Percentiles rank a stretch among this genome's conserved stretches.
phyloP scores from a whole-genome alignment of 2,329 filamentous ascomycete genomes.

The Stagonosporopsis chrysanthemi region DNA sequence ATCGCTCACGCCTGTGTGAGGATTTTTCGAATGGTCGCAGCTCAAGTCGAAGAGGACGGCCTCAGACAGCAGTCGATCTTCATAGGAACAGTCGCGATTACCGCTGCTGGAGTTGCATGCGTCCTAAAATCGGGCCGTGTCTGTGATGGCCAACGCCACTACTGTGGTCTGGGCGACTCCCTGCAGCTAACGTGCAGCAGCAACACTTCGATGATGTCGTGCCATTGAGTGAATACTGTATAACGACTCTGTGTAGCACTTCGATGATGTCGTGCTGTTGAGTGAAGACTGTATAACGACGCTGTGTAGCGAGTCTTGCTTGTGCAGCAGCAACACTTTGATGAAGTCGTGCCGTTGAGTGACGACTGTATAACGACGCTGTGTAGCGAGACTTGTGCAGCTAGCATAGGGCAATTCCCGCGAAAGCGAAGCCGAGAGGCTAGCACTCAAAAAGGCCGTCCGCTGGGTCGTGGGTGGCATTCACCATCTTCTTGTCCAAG shows the following conservation, averaged over 20 bases:
- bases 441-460: background rate
- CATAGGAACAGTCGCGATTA: background rate
- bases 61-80: background rate
- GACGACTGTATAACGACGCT: background rate
- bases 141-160: constrained; percentile 4
- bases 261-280: constrained; percentile 5
- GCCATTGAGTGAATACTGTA: background rate
- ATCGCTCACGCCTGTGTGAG: background rate
- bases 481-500: background rate
- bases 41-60: background rate
- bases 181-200: constrained; percentile 18
- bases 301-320: background rate
- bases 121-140: constrained; percentile 8
- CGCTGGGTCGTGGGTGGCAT: background rate
- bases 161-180: constrained; percentile 9
- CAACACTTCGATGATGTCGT: constrained; percentile 9
- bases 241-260: background rate
- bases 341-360: constrained; percentile 2
- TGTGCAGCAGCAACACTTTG: constrained; percentile 12
- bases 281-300: background rate
- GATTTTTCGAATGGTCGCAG: background rate
- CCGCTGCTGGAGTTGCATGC: background rate
- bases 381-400: background rate
- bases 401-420: background rate
- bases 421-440: constrained; percentile 4